A percentile compares a stretch with the other conserved stretches of the same genome.
Evolutionary conservation across 1,284 basidiomycete genomes (phyloP).

Genomic region (Trametes polyzona): DNA sequence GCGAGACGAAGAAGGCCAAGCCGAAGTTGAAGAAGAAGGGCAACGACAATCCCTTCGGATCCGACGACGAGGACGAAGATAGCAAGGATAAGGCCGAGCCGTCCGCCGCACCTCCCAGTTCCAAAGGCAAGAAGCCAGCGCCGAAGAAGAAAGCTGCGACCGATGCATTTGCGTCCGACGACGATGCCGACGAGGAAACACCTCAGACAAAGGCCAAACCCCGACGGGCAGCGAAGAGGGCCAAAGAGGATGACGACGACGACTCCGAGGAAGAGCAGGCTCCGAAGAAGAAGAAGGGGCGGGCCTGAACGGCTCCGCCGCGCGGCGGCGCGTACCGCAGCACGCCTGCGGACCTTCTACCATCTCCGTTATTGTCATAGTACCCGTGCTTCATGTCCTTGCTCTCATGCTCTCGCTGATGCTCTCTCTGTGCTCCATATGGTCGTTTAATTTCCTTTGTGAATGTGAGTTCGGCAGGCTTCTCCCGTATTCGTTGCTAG

Average conservation of each 20-base stretch:
- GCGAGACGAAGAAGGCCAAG: slow-evolving; percentile 34
- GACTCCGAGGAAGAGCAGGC: slow-evolving; percentile 37
- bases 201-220: slow-evolving; percentile 6
- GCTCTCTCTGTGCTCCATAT: neutral
- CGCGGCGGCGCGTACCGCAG: neutral
- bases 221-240: slow-evolving; percentile 19
- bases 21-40: slow-evolving; percentile 50
- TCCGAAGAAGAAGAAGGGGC: slow-evolving; percentile 28
- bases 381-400: neutral
- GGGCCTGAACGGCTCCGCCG: neutral
- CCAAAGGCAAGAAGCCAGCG: slow-evolving; percentile 22
- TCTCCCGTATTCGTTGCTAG: neutral
- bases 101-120: slow-evolving; percentile 42
- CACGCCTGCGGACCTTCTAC: neutral
- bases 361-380: neutral
- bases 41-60: slow-evolving; percentile 50
- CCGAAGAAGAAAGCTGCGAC: slow-evolving; percentile 18
- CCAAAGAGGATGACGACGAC: slow-evolving; percentile 27
- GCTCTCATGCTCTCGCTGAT: slow-evolving; percentile 7
- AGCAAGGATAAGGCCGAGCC: slow-evolving; percentile 30
- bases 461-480: neutral
- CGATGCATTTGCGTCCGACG: slow-evolving; percentile 27
- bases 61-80: slow-evolving; percentile 48
- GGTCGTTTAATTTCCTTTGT: neutral
- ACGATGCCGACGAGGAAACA: slow-evolving; percentile 22